Conservation (phyloP, 2,329 filamentous ascomycete genomes). For the Clonostachys rosea region DNA sequence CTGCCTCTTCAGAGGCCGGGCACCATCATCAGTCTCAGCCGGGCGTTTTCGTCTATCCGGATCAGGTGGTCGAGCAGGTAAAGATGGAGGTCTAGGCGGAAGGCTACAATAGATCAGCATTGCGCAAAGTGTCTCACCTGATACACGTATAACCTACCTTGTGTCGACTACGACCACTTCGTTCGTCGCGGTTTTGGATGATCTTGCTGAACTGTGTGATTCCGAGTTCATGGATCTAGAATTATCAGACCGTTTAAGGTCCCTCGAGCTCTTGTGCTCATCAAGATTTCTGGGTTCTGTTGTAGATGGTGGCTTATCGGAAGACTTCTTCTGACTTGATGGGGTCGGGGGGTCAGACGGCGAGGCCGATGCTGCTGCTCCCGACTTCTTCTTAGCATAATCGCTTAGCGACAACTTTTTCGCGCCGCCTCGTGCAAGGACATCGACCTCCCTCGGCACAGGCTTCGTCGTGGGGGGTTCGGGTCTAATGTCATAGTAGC, state of each 20-base stretch:
- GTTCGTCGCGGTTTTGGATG: neutral
- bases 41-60: slow-evolving; percentile 42
- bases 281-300: slow-evolving; percentile 3
- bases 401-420: slow-evolving; percentile 55
- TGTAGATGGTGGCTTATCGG: slow-evolving; percentile 8
- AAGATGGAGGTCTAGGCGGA: slow-evolving; percentile 25
- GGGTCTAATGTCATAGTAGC: slow-evolving; percentile 53
- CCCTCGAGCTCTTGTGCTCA: neutral
- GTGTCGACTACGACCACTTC: neutral
- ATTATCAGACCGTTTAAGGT: neutral
- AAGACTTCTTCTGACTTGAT: slow-evolving; percentile 7
- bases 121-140: slow-evolving; percentile 11
- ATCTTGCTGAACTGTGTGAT: too few species aligned
- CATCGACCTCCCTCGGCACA: slow-evolving; percentile 25
- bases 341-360: slow-evolving; percentile 18
- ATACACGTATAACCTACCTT: slow-evolving; percentile 2
- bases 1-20: slow-evolving; percentile 37
- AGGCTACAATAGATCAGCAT: slow-evolving; percentile 15
- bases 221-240: too few species aligned
- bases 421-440: slow-evolving; percentile 34
- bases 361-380: slow-evolving; percentile 22
- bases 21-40: slow-evolving; percentile 36
- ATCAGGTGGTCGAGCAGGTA: slow-evolving; percentile 29
- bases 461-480: slow-evolving; percentile 35
- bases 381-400: slow-evolving; percentile 50